phyloP scores from a whole-genome alignment of 306 rosid genomes.

The Prunus davidiana region DNA sequence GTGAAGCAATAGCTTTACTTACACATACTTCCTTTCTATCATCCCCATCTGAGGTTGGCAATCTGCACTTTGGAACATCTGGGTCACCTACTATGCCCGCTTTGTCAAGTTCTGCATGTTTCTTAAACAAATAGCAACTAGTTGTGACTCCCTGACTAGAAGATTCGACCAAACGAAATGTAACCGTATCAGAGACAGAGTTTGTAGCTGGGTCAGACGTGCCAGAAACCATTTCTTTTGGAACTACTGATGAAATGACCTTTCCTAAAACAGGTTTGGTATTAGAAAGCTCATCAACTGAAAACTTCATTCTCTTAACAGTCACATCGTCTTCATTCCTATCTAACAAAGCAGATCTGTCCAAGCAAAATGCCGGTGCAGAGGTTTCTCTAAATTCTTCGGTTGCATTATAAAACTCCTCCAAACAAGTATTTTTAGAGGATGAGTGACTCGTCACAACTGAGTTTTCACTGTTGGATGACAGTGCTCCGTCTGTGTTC shows the following conservation, averaged over 20 bases:
- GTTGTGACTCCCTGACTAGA: conserved; percentile 69
- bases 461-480: conserved; percentile 76
- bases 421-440: conserved; percentile 41
- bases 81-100: conserved; percentile 26
- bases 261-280: conserved; percentile 42
- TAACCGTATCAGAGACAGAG: conserved; percentile 42
- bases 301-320: conserved; percentile 62
- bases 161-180: conserved; percentile 73
- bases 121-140: conserved; percentile 62
- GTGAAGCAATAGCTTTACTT: conserved; percentile 64
- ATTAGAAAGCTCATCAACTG: conserved; percentile 47
- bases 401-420: conserved; percentile 39
- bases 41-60: conserved; percentile 35
- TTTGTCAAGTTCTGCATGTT: conserved; percentile 39
- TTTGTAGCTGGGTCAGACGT: conserved; percentile 29
- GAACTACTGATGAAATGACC: conserved; percentile 32
- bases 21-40: conserved; percentile 43
- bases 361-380: conserved; percentile 37
- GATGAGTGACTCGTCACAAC: conserved; percentile 48
- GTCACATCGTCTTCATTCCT: conserved; percentile 42
- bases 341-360: conserved; percentile 33
- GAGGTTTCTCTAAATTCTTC: conserved; percentile 41
- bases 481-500: conserved; percentile 51
- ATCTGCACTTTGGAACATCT: conserved; percentile 40
- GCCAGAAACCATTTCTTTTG: conserved; percentile 38